phyloP scores from a whole-genome alignment of 805 yeast species.

The Nakazawaea holstii region DNA sequence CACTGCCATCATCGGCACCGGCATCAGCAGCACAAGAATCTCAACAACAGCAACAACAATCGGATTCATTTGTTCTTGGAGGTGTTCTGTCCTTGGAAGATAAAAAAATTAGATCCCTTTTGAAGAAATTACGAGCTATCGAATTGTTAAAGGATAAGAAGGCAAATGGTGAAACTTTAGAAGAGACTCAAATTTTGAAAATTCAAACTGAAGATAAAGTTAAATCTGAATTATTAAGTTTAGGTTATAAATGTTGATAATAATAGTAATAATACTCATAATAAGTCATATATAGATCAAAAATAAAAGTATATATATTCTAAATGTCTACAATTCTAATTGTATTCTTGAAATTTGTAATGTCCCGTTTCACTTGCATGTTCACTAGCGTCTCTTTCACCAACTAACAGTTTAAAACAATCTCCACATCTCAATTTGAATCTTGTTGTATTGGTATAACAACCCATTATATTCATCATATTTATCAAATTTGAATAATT shows the following conservation, averaged over 20 bases:
- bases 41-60: constrained; percentile 14
- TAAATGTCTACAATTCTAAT: not conserved
- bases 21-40: too few species aligned
- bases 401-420: constrained; percentile 47
- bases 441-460: constrained; percentile 59
- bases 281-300: too few species aligned
- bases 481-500: constrained; percentile 35
- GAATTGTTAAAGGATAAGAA: constrained; percentile 84
- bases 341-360: constrained; percentile 52
- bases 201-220: constrained; percentile 83
- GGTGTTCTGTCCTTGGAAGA: constrained; percentile 76
- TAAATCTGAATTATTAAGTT: constrained; percentile 60
- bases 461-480: constrained; percentile 43
- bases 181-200: constrained; percentile 88
- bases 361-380: constrained; percentile 66
- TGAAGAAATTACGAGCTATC: constrained; percentile 94
- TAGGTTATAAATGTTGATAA: constrained; percentile 50
- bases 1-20: constrained; percentile 12
- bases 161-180: constrained; percentile 77
- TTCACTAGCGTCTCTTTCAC: constrained; percentile 58
- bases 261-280: too few species aligned
- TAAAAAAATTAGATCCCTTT: constrained; percentile 82
- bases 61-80: constrained; percentile 44
- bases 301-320: not conserved
- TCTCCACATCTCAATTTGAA: constrained; percentile 53